These are phyloP conservation scores for Gelatoporia subvermispora DNA, from an alignment of 768 basidiomycete genomes.

Conservation along the genomic window DNA sequence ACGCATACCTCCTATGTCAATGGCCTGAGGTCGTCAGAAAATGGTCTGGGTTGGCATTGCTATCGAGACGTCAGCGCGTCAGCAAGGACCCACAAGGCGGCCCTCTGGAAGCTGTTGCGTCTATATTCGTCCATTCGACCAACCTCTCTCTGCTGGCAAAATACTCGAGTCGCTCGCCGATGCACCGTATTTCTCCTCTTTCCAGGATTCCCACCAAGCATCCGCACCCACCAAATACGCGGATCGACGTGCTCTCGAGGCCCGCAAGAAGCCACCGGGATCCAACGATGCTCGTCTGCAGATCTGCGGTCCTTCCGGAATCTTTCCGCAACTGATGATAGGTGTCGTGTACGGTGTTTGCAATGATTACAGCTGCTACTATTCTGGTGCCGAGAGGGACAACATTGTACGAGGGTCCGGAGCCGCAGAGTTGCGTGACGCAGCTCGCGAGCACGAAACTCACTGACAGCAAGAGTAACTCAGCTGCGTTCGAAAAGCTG, in stretches of 20 bases:
- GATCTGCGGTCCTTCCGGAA: conserved; percentile 24
- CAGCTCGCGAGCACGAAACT: background rate
- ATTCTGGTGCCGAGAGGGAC: conserved; percentile 18
- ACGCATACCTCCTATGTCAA: no score
- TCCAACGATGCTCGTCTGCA: conserved; percentile 33
- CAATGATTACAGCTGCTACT: conserved; percentile 25
- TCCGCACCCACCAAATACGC: conserved; percentile 48
- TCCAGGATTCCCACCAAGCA: conserved; percentile 40
- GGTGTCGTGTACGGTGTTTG: conserved; percentile 44
- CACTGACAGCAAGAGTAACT: conserved; percentile 28
- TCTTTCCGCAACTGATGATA: conserved; percentile 45
- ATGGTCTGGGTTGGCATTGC: no score
- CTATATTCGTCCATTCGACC: conserved; percentile 42
- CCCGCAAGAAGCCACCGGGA: conserved; percentile 38
- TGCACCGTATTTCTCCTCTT: conserved; percentile 32
- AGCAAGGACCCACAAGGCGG: conserved; percentile 14
- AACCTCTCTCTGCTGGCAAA: conserved; percentile 38
- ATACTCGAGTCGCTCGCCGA: conserved; percentile 52
- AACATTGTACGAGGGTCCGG: background rate
- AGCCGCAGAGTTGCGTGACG: background rate
- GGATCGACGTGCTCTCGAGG: conserved; percentile 45
- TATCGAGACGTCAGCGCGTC: no score
- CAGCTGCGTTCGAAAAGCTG: conserved; percentile 44
- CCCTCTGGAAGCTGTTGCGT: conserved; percentile 33
- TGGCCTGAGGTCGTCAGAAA: no score